These are phyloP conservation scores for Xylariaceae sp. DNA, from an alignment of 2,329 filamentous ascomycete species.

Conservation along the genomic window DNA sequence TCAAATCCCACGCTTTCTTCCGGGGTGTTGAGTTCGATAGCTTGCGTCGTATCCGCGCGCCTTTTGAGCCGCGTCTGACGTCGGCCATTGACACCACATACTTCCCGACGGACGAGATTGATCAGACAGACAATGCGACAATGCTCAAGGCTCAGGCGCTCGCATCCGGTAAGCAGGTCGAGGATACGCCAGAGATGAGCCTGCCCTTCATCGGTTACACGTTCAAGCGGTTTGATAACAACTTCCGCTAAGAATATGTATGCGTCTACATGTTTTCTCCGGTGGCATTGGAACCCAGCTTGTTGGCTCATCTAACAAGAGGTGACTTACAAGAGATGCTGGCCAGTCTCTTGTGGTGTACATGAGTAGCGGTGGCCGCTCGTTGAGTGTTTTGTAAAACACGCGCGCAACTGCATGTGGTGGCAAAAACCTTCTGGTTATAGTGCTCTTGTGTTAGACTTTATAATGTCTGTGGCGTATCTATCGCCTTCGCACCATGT, in stretches of 20 bases:
- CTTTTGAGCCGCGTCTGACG: slow-evolving; percentile 89
- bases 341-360: slow-evolving; percentile 3
- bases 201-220: slow-evolving; percentile 95
- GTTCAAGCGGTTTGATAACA: slow-evolving; percentile 90
- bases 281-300: background rate
- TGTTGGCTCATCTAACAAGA: background rate
- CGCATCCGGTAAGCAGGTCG: slow-evolving; percentile 59
- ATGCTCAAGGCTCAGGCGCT: slow-evolving; percentile 79
- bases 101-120: slow-evolving; percentile 98
- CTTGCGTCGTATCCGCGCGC: slow-evolving; percentile 85
- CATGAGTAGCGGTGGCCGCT: background rate
- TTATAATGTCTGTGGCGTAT: background rate
- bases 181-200: slow-evolving; percentile 90
- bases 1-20: slow-evolving; percentile 95
- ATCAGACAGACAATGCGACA: slow-evolving; percentile 90
- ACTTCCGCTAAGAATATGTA: slow-evolving; percentile 50
- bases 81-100: slow-evolving; percentile 96
- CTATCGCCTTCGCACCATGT: background rate
- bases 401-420: slow-evolving; percentile 7
- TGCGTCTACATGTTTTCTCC: background rate
- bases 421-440: slow-evolving; percentile 6
- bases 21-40: slow-evolving; percentile 92
- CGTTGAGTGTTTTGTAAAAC: slow-evolving; percentile 2
- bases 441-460: slow-evolving; percentile 3
- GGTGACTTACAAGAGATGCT: slow-evolving; percentile 5